These are phyloP conservation scores for Cyberlindnera meyerae DNA, from an alignment of 805 yeast genomes.

Conservation along the genomic window DNA sequence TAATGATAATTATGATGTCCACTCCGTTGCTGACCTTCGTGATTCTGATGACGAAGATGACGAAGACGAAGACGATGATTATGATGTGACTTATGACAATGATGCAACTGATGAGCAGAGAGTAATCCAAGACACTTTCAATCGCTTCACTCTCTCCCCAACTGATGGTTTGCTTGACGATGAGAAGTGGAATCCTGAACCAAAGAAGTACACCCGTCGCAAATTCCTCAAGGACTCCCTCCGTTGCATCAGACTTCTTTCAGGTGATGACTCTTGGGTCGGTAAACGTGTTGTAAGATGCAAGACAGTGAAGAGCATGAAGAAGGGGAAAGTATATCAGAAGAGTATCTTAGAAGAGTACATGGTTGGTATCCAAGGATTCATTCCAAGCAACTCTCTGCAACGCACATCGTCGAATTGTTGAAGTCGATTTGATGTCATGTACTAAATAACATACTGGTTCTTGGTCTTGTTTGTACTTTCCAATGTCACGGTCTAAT, in stretches of 20 bases:
- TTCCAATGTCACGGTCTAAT: too few species aligned
- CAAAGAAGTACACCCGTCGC: conserved; percentile 31
- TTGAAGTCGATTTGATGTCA: too few species aligned
- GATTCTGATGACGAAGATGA: conserved; percentile 18
- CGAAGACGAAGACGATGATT: too few species aligned
- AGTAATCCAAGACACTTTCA: conserved; percentile 16
- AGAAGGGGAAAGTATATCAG: background rate
- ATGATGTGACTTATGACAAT: too few species aligned
- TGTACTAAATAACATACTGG: too few species aligned
- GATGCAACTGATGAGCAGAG: too few species aligned
- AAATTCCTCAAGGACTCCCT: conserved; percentile 47
- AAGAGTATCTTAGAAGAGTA: conserved; percentile 9
- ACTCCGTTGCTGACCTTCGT: conserved; percentile 21
- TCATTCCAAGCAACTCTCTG: conserved; percentile 5
- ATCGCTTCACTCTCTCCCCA: conserved; percentile 3
- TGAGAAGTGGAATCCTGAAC: conserved; percentile 45
- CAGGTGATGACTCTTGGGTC: conserved; percentile 49
- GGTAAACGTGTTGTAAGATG: conserved; percentile 37
- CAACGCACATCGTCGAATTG: background rate
- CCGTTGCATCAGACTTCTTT: conserved; percentile 52
- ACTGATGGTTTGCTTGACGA: background rate
- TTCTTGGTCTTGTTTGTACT: too few species aligned
- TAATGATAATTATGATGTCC: conserved; percentile 13
- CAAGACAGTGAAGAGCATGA: conserved; percentile 29
- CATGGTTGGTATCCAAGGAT: conserved; percentile 20